phyloP scores from a whole-genome alignment of 2,329 filamentous ascomycete species.

The Graphilbum ipis-grandicollis region DNA sequence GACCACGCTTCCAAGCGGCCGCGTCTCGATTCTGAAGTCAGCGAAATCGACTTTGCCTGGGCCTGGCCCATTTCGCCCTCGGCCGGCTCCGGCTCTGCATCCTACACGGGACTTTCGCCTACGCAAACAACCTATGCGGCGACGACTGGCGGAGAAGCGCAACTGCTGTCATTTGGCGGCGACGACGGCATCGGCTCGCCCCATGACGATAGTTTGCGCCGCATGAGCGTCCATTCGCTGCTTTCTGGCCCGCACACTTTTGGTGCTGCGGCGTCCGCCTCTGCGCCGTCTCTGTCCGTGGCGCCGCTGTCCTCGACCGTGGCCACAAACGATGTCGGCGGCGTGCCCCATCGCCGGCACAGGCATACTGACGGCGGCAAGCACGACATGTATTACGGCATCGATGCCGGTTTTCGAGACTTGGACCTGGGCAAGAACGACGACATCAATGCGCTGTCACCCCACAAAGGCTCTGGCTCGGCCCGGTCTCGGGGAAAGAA shows the following conservation, averaged over 20 bases:
- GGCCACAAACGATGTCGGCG: not conserved
- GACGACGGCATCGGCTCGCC: too few relatives aligned
- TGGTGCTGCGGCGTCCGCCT: not conserved
- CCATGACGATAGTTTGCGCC: slow-evolving; percentile 10
- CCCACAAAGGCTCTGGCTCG: slow-evolving; percentile 10
- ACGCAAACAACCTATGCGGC: too few relatives aligned
- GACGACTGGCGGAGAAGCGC: too few relatives aligned
- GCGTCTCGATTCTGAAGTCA: slow-evolving; percentile 7
- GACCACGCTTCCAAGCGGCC: slow-evolving; percentile 2
- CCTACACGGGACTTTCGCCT: too few relatives aligned
- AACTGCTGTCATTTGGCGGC: too few relatives aligned
- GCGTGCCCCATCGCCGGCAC: not conserved
- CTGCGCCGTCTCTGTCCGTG: not conserved
- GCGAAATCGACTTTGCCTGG: slow-evolving; percentile 10
- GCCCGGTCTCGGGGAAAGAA: slow-evolving; percentile 22
- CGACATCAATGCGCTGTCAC: slow-evolving; percentile 47
- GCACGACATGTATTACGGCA: slow-evolving; percentile 38
- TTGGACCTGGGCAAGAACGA: slow-evolving; percentile 55
- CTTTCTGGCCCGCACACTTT: slow-evolving; percentile 32
- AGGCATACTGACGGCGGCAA: too few relatives aligned
- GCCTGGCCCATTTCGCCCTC: slow-evolving; percentile 9
- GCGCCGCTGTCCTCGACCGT: not conserved
- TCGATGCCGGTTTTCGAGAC: slow-evolving; percentile 54
- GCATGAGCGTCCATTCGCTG: slow-evolving; percentile 49
- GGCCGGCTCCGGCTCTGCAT: slow-evolving; percentile 4